These are phyloP conservation scores for Chenopodium formosanum DNA, from an alignment of 148 eudicot genomes.

Conservation along the genomic window DNA sequence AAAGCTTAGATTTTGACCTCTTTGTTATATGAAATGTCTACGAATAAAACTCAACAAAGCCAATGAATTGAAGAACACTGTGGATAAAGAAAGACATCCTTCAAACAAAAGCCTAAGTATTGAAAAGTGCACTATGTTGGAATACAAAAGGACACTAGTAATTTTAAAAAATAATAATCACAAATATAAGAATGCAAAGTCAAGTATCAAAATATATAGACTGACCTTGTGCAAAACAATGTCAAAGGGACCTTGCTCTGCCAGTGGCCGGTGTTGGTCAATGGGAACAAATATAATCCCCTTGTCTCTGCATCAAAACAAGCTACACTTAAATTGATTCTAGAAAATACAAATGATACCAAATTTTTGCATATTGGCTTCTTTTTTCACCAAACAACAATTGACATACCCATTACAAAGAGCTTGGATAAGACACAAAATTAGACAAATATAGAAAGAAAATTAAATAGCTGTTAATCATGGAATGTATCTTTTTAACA, in stretches of 20 bases:
- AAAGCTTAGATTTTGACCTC: too few species aligned
- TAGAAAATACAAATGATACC: background rate
- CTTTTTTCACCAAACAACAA: background rate
- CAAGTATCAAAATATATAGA: background rate
- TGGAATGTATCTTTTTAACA: too few species aligned
- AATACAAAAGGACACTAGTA: background rate
- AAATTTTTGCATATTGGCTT: background rate
- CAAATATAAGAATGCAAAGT: background rate
- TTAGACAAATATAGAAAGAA: background rate
- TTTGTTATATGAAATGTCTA: too few species aligned
- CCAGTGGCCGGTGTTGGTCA: slow-evolving; percentile 51
- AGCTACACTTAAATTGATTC: slow-evolving; percentile 8
- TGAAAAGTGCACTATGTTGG: background rate
- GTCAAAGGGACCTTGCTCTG: slow-evolving; percentile 78
- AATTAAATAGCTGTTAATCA: background rate
- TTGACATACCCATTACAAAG: background rate
- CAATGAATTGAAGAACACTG: too few species aligned
- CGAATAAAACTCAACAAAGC: too few species aligned
- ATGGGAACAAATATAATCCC: slow-evolving; percentile 63
- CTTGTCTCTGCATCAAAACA: slow-evolving; percentile 43
- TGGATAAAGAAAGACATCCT: too few species aligned
- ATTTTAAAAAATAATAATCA: background rate
- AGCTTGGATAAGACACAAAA: background rate
- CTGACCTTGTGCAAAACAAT: slow-evolving; percentile 67
- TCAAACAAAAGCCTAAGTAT: too few species aligned